Conservation (phyloP, 1,284 basidiomycete genomes). For the Macrocystidia cucumis region DNA sequence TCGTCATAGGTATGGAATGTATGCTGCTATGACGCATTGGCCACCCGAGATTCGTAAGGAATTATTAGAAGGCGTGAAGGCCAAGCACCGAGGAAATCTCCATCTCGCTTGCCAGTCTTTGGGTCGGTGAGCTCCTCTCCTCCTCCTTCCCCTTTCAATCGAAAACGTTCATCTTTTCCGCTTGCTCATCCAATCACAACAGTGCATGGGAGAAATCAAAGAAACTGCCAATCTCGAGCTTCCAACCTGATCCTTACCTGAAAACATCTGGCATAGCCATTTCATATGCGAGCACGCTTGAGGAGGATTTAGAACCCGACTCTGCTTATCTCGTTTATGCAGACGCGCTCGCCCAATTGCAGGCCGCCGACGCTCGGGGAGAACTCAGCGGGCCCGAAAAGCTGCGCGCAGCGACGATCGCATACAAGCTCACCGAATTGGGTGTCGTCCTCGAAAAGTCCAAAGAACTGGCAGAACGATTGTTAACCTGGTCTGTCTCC, state of each 20-base stretch:
- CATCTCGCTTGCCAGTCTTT: slow-evolving; percentile 41
- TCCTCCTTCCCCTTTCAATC: too few species aligned
- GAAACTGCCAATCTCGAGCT: slow-evolving; percentile 35
- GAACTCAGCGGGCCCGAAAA: slow-evolving; percentile 31
- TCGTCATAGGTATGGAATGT: slow-evolving; percentile 55
- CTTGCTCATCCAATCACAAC: too few species aligned
- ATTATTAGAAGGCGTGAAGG: slow-evolving; percentile 56
- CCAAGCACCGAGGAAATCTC: slow-evolving; percentile 54
- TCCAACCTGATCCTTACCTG: slow-evolving; percentile 48
- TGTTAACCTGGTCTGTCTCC: slow-evolving; percentile 58
- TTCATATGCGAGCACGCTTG: slow-evolving; percentile 53
- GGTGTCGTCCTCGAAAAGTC: slow-evolving; percentile 31
- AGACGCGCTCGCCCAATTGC: slow-evolving; percentile 31
- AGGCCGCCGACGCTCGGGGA: slow-evolving; percentile 13
- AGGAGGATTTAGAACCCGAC: slow-evolving; percentile 33
- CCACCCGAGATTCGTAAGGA: slow-evolving; percentile 56
- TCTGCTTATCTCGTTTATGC: slow-evolving; percentile 47
- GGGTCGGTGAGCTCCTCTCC: too few species aligned
- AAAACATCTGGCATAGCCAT: slow-evolving; percentile 70
- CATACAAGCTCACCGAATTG: slow-evolving; percentile 62
- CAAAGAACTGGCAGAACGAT: slow-evolving; percentile 51
- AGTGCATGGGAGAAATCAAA: slow-evolving; percentile 61
- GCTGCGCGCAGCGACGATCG: slow-evolving; percentile 54
- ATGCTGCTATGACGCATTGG: slow-evolving; percentile 56
- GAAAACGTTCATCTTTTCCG: too few species aligned